phyloP scores from a whole-genome alignment of 176 grass and related monocot species.

The Eleusine coracana region DNA sequence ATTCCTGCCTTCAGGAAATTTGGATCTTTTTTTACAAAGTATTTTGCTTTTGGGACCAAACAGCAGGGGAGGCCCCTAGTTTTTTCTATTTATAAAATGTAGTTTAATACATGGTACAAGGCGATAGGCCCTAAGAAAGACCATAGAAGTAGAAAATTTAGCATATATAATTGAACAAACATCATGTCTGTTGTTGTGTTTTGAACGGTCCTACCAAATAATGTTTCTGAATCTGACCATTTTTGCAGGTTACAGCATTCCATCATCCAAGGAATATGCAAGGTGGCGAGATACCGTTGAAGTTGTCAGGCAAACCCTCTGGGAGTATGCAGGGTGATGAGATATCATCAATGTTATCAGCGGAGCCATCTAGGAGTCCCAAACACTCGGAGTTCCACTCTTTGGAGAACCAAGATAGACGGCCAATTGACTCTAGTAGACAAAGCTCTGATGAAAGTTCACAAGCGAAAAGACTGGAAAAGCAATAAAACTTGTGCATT shows the following conservation, averaged over 20 bases:
- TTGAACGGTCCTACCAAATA: conserved; percentile 3
- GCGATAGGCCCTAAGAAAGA: too few species aligned
- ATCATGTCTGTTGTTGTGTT: background rate
- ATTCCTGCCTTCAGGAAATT: background rate
- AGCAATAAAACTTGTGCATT: conserved; percentile 25
- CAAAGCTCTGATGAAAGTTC: conserved; percentile 31
- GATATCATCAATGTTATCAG: conserved; percentile 31
- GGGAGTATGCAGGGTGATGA: conserved; percentile 20
- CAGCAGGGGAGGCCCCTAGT: too few species aligned
- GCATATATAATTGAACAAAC: background rate
- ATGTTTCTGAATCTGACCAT: background rate
- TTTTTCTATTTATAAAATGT: too few species aligned
- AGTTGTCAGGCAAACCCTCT: conserved; percentile 25
- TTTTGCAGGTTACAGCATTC: conserved; percentile 44
- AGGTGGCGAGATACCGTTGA: conserved; percentile 16
- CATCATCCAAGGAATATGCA: conserved; percentile 36
- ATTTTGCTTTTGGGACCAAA: background rate
- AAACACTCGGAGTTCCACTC: conserved; percentile 25
- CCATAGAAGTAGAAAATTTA: too few species aligned
- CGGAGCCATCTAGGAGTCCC: conserved; percentile 11
- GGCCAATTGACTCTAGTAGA: conserved; percentile 16
- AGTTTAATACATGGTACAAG: too few species aligned
- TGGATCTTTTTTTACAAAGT: background rate
- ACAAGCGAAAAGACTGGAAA: conserved; percentile 33
- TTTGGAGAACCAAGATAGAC: conserved; percentile 30